phyloP scores from a whole-genome alignment of 2,329 filamentous ascomycete species.

The Microcera coccophila region DNA sequence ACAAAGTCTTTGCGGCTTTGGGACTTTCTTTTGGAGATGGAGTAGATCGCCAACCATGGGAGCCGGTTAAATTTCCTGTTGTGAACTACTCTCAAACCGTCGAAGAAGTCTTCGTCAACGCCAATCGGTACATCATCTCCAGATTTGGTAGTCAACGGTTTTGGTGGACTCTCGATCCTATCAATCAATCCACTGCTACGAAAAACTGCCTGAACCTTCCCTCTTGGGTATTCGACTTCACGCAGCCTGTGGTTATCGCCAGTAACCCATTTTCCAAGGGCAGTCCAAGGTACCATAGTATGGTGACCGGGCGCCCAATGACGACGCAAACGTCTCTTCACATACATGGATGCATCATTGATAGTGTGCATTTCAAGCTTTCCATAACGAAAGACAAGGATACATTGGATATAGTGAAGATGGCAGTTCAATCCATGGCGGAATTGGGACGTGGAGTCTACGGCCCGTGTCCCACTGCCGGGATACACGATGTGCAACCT shows the following conservation, averaged over 20 bases:
- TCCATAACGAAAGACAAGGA: no score
- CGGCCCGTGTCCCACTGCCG: not conserved
- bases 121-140: not conserved
- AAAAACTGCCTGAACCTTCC: not conserved
- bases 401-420: no score
- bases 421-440: not conserved
- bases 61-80: not conserved
- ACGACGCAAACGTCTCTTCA: not conserved
- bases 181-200: no score
- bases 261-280: not conserved
- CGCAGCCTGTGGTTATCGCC: not conserved
- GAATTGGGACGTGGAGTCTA: not conserved
- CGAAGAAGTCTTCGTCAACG: not conserved
- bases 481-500: not conserved
- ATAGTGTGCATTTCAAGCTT: no score
- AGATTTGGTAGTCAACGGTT: not conserved
- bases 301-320: not conserved
- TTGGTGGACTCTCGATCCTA: not conserved
- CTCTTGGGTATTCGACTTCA: not conserved
- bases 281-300: not conserved
- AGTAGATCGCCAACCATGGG: no score
- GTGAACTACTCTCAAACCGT: not conserved
- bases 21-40: no score
- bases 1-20: slow-evolving; percentile 7
- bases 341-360: no score